Conservation (phyloP, 176 grass and related monocot species). For the Phyllostachys edulis region DNA sequence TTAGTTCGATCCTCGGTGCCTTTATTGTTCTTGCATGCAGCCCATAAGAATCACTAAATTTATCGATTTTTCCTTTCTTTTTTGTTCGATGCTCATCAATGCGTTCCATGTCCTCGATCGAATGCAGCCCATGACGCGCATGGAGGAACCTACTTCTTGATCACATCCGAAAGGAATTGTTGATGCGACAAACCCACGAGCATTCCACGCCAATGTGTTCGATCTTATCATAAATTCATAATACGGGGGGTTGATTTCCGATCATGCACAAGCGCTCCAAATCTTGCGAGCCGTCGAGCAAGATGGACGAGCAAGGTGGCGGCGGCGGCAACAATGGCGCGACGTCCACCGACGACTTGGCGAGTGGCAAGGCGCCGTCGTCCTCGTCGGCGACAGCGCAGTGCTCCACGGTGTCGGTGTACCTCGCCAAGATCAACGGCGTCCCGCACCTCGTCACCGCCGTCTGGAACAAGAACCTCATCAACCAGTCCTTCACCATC, state of each 20-base stretch:
- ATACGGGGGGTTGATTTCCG: neutral
- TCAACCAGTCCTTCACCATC: slow-evolving; percentile 91
- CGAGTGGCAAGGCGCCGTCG: slow-evolving; percentile 24
- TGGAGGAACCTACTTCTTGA: slow-evolving; percentile 23
- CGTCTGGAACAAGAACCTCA: slow-evolving; percentile 79
- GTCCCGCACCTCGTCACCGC: slow-evolving; percentile 50
- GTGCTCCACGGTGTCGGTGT: slow-evolving; percentile 65
- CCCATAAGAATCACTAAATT: neutral
- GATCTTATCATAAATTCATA: neutral
- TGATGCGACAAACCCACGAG: neutral
- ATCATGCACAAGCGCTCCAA: slow-evolving; percentile 49
- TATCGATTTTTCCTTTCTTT: neutral
- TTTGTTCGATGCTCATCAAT: neutral
- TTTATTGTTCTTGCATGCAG: neutral
- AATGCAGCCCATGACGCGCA: slow-evolving; percentile 39
- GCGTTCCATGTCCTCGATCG: neutral
- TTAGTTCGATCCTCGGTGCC: neutral
- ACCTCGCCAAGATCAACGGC: slow-evolving; percentile 58
- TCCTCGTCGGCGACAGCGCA: slow-evolving; percentile 42
- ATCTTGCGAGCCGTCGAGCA: slow-evolving; percentile 39
- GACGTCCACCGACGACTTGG: slow-evolving; percentile 49
- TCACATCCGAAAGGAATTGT: slow-evolving; percentile 1
- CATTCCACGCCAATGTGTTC: slow-evolving; percentile 4
- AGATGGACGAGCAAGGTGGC: slow-evolving; percentile 32
- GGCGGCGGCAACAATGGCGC: neutral